Percentiles rank a stretch among this genome's conserved stretches.
Evolutionary conservation across 805 yeast genomes (phyloP).

Genomic region (Metschnikowia dekortorum): DNA sequence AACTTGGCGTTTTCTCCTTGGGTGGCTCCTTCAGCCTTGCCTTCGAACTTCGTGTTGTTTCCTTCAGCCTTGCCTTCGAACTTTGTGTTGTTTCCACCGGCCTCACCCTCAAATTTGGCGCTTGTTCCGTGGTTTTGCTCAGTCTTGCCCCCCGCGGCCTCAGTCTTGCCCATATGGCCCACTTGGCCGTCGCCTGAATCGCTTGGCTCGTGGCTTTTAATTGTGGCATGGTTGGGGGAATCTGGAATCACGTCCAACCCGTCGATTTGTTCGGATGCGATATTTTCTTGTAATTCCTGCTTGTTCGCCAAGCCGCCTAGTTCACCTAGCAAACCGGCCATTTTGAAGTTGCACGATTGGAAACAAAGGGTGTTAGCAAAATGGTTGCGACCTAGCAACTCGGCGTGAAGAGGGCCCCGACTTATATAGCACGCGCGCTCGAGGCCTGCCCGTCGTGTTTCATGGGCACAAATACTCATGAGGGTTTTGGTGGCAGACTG

Average conservation of each 20-base stretch:
- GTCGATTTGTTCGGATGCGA: constrained; percentile 5
- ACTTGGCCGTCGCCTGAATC: constrained; percentile 2
- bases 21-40: constrained; percentile 6
- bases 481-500: constrained; percentile 47
- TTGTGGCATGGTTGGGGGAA: constrained; percentile 1
- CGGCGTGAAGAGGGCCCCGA: neutral
- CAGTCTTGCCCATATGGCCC: constrained; percentile 13
- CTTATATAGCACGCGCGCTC: neutral
- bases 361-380: neutral
- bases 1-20: constrained; percentile 2
- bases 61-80: constrained; percentile 11
- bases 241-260: constrained; percentile 10
- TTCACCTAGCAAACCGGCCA: constrained; percentile 14
- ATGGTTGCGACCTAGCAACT: neutral
- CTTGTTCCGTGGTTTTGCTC: constrained; percentile 4
- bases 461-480: neutral
- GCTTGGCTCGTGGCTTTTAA: neutral
- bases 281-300: constrained; percentile 7
- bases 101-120: constrained; percentile 8
- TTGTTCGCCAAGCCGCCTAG: constrained; percentile 13
- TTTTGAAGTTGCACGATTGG: neutral
- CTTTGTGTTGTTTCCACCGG: constrained; percentile 5
- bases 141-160: constrained; percentile 7
- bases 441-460: neutral
- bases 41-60: neutral